Conservation (phyloP, 1,284 basidiomycete genomes). For the Trichosporon sp. region DNA sequence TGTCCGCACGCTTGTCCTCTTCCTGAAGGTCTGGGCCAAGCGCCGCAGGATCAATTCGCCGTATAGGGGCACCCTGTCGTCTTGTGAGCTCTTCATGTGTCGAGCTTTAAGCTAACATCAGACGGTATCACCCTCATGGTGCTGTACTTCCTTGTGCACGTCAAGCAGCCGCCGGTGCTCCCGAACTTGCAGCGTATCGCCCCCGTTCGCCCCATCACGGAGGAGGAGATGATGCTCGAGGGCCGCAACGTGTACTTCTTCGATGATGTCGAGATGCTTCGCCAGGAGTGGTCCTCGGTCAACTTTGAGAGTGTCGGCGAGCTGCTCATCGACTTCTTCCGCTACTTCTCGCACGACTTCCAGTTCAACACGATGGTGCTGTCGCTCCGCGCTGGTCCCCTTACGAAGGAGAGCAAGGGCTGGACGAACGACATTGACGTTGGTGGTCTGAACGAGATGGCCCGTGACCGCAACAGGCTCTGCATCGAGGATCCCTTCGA, state of each 20-base stretch:
- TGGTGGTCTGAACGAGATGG: conserved; percentile 64
- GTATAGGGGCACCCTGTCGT: conserved; percentile 93
- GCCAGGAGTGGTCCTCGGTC: conserved; percentile 89
- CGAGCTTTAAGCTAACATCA: conserved; percentile 28
- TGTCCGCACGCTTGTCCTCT: conserved; percentile 90
- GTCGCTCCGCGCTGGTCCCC: conserved; percentile 82
- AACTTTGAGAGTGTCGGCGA: conserved; percentile 93
- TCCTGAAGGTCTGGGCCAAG: conserved; percentile 99
- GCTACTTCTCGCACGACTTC: conserved; percentile 93
- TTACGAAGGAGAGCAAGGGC: conserved; percentile 88
- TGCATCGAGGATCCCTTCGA: conserved; percentile 99
- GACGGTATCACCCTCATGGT: conserved; percentile 96
- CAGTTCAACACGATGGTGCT: conserved; percentile 87
- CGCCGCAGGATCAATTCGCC: conserved; percentile 97
- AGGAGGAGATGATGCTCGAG: conserved; percentile 86
- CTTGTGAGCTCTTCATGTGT: conserved; percentile 59
- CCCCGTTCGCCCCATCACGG: conserved; percentile 75
- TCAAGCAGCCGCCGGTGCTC: conserved; percentile 90
- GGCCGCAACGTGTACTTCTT: conserved; percentile 93
- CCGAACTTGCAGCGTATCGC: conserved; percentile 90
- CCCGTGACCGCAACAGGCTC: conserved; percentile 83
- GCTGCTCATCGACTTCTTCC: conserved; percentile 96
- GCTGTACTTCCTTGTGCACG: conserved; percentile 94
- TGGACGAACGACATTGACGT: conserved; percentile 80
- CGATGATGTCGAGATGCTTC: conserved; percentile 86